Evolutionary conservation across 2,329 filamentous ascomycete species (phyloP).

Genomic region (Cytospora mali): DNA sequence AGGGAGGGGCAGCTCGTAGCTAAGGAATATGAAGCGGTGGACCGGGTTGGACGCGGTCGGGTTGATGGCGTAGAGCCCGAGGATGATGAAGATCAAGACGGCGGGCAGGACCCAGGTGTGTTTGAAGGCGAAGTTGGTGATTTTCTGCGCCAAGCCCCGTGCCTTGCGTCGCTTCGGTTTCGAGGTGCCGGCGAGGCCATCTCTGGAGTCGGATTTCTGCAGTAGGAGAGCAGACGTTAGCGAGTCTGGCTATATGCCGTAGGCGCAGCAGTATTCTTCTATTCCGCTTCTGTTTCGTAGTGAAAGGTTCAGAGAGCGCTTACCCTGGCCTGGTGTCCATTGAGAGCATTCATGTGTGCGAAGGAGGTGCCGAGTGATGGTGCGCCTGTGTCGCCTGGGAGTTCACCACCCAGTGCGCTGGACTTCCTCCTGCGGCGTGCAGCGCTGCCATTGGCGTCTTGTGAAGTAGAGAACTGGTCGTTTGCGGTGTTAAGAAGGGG

Average conservation of each 20-base stretch:
- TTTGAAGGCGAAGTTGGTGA: conserved; percentile 54
- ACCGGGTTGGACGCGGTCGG: conserved; percentile 79
- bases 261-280: not conserved
- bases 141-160: conserved; percentile 56
- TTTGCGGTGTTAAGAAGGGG: conserved; percentile 55
- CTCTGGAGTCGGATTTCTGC: conserved; percentile 31
- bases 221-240: conserved; percentile 26
- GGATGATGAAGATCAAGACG: conserved; percentile 64
- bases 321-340: conserved; percentile 23
- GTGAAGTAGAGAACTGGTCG: conserved; percentile 48
- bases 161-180: conserved; percentile 60
- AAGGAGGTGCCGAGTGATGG: conserved; percentile 57
- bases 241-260: not conserved
- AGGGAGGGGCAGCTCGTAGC: conserved; percentile 70
- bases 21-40: conserved; percentile 83
- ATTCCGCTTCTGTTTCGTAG: no score
- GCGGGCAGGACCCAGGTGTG: conserved; percentile 70
- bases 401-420: conserved; percentile 55
- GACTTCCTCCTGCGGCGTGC: conserved; percentile 58
- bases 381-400: conserved; percentile 59
- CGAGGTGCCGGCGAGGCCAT: conserved; percentile 32
- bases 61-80: conserved; percentile 71
- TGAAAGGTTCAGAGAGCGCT: not conserved
- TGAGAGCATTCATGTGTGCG: conserved; percentile 44
- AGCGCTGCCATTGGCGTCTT: conserved; percentile 38